A percentile compares a stretch with the other conserved stretches of the same genome.
These are phyloP conservation scores for Inosperma sp. DNA, from an alignment of 768 basidiomycete species.

Conservation along the genomic window DNA sequence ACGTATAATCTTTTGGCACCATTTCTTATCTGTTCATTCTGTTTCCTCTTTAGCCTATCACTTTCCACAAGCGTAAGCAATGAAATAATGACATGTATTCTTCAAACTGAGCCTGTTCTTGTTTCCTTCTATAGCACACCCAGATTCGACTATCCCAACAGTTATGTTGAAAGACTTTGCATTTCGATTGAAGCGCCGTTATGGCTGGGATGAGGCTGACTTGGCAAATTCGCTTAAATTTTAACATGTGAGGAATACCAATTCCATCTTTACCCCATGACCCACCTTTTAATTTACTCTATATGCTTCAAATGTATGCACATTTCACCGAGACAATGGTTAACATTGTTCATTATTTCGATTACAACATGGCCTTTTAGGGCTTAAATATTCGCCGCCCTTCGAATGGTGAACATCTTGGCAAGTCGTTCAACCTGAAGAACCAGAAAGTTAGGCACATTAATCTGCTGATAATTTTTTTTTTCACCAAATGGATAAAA, in stretches of 20 bases:
- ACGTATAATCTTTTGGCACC: slow-evolving; percentile 12
- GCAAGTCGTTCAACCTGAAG: slow-evolving; percentile 51
- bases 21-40: background rate
- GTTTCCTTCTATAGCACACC: slow-evolving; percentile 51
- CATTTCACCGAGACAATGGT: background rate
- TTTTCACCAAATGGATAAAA: slow-evolving; percentile 75
- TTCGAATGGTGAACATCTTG: slow-evolving; percentile 49
- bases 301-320: background rate
- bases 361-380: background rate
- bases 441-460: background rate
- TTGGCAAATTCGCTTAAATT: slow-evolving; percentile 23
- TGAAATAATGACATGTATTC: slow-evolving; percentile 1
- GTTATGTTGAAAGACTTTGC: slow-evolving; percentile 48
- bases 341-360: background rate
- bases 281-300: background rate
- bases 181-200: slow-evolving; percentile 54
- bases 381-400: slow-evolving; percentile 13
- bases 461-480: too few relatives aligned
- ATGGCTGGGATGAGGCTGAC: slow-evolving; percentile 61
- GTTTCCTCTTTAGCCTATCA: slow-evolving; percentile 49
- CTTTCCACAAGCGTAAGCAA: slow-evolving; percentile 67
- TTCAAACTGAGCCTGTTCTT: slow-evolving; percentile 2
- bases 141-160: slow-evolving; percentile 59
- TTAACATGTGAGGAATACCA: background rate
- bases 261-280: background rate